phyloP scores from a whole-genome alignment of 148 eudicot genomes.

The Nepenthes gracilis region DNA sequence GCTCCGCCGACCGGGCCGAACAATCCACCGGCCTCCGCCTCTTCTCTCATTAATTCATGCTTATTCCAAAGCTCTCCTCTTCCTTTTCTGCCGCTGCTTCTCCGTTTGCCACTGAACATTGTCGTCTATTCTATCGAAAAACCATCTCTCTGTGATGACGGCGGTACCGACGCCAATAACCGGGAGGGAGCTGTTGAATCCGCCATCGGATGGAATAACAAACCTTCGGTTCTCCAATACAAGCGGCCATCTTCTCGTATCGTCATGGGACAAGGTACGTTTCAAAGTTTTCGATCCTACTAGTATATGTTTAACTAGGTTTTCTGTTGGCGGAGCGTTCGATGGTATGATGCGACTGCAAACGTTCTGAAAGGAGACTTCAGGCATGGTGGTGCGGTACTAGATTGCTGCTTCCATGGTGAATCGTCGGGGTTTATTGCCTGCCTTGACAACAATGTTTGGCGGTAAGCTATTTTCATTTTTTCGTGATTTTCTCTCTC shows the following conservation, averaged over 20 bases:
- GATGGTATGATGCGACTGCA: conserved; percentile 79
- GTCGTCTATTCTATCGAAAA: no score
- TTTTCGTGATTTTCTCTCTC: background rate
- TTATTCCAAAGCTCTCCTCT: no score
- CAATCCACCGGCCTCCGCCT: no score
- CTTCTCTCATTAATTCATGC: no score
- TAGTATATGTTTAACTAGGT: background rate
- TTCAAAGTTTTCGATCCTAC: background rate
- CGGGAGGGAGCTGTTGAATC: conserved; percentile 64
- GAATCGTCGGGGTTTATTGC: conserved; percentile 89
- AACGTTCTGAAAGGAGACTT: conserved; percentile 80
- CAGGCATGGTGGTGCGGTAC: conserved; percentile 80
- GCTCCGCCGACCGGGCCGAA: no score
- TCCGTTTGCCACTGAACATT: no score
- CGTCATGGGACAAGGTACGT: conserved; percentile 79
- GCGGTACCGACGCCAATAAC: conserved; percentile 41
- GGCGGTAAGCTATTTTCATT: conserved; percentile 36
- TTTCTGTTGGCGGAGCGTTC: conserved; percentile 38
- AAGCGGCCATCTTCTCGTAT: conserved; percentile 82
- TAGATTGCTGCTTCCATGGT: conserved; percentile 93
- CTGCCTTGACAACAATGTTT: conserved; percentile 58
- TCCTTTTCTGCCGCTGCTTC: no score
- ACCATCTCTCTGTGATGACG: conserved; percentile 20
- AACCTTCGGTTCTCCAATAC: conserved; percentile 70
- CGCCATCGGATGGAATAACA: conserved; percentile 76